Conservation (phyloP, 2,329 filamentous ascomycete species). For the Fusarium austroafricanum region DNA sequence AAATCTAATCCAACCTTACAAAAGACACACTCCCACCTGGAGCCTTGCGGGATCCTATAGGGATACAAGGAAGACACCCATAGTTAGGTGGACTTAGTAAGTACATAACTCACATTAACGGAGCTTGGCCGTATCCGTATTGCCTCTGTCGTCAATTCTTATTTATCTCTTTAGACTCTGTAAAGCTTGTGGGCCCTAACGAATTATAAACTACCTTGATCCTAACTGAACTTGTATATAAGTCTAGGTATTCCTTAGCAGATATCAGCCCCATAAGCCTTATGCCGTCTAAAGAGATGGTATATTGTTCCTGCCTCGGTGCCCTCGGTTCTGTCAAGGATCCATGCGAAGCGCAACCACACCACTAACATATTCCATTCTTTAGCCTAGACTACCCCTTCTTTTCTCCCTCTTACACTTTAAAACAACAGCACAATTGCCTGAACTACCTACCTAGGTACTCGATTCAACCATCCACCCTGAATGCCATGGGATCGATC, state of each 20-base stretch:
- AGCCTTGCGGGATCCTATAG: not conserved
- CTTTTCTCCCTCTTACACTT: not conserved
- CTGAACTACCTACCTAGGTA: not conserved
- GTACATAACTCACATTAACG: not conserved
- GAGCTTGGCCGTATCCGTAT: not conserved
- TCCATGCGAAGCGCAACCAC: not conserved
- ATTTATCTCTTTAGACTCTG: no score
- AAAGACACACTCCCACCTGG: no score
- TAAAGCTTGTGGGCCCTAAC: no score
- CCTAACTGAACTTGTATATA: no score
- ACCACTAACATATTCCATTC: not conserved
- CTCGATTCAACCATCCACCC: slow-evolving; percentile 1
- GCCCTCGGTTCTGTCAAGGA: slow-evolving; percentile 7
- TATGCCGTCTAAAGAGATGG: no score
- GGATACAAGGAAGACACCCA: not conserved
- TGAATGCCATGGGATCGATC: slow-evolving; percentile 24
- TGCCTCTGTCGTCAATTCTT: not conserved
- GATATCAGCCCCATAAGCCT: no score
- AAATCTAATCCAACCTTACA: no score
- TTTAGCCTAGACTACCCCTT: not conserved
- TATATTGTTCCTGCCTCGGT: not conserved
- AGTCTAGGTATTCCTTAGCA: no score
- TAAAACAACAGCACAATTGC: not conserved
- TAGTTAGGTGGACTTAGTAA: no score
- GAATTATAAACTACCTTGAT: no score